Conservation (phyloP, 192 early-diverging fungal genomes). For the Backusella liffmaniae region DNA sequence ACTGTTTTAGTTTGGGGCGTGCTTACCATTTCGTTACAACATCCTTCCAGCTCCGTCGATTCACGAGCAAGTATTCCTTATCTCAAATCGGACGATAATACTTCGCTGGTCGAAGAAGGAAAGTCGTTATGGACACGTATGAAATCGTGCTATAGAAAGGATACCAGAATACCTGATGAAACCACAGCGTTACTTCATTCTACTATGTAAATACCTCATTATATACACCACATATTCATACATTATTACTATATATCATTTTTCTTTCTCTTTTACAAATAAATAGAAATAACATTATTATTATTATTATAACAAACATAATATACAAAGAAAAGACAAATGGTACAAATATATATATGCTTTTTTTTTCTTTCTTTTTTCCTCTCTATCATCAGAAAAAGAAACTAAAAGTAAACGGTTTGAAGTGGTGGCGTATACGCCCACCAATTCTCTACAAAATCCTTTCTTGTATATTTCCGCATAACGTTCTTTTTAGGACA, state of each 20-base stretch:
- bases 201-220: slow-evolving; percentile 5
- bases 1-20: slow-evolving; percentile 64
- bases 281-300: slow-evolving; percentile 4
- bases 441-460: slow-evolving; percentile 5
- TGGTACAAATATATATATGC: neutral
- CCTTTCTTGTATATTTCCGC: neutral
- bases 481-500: neutral
- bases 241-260: neutral
- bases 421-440: neutral
- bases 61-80: neutral
- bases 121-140: slow-evolving; percentile 4
- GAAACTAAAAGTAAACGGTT: neutral
- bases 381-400: neutral
- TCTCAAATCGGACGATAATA: neutral
- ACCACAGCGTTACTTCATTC: slow-evolving; percentile 6
- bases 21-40: slow-evolving; percentile 62
- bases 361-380: neutral
- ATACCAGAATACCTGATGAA: slow-evolving; percentile 2
- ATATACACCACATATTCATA: neutral
- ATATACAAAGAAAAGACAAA: neutral
- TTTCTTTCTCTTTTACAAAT: neutral
- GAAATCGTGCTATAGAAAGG: neutral
- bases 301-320: neutral
- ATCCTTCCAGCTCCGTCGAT: slow-evolving; percentile 42
- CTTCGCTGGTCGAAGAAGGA: slow-evolving; percentile 14